A percentile compares a stretch with the other conserved stretches of the same genome.
These are phyloP conservation scores for Colletotrichum lini DNA, from an alignment of 2,329 filamentous ascomycete species.

Conservation along the genomic window DNA sequence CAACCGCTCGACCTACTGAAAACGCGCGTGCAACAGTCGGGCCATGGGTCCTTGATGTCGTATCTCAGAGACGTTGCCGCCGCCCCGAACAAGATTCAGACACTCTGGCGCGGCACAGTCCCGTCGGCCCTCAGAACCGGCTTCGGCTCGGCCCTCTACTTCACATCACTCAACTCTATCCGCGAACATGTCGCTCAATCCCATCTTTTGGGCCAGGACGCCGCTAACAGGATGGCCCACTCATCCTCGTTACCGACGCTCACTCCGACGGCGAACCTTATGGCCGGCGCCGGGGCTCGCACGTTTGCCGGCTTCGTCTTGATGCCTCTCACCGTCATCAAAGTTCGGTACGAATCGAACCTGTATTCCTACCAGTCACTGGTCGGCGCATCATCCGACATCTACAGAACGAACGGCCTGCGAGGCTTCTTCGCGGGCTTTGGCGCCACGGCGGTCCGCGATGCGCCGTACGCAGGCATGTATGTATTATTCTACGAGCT, in stretches of 20 bases:
- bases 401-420: slow-evolving; percentile 79
- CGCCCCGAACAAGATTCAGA: slow-evolving; percentile 73
- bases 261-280: slow-evolving; percentile 86
- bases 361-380: slow-evolving; percentile 88
- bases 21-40: slow-evolving; percentile 93
- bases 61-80: slow-evolving; percentile 80
- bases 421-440: slow-evolving; percentile 94
- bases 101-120: slow-evolving; percentile 92
- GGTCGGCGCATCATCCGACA: slow-evolving; percentile 79
- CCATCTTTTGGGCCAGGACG: slow-evolving; percentile 43
- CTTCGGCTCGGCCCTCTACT: slow-evolving; percentile 94
- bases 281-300: slow-evolving; percentile 86
- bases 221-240: slow-evolving; percentile 45
- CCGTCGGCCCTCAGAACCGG: slow-evolving; percentile 95
- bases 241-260: slow-evolving; percentile 87
- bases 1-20: slow-evolving; percentile 98
- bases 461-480: slow-evolving; percentile 96
- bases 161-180: slow-evolving; percentile 87
- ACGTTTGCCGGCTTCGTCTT: slow-evolving; percentile 90
- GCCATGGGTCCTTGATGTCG: slow-evolving; percentile 75
- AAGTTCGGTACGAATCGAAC: slow-evolving; percentile 94
- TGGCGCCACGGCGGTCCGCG: slow-evolving; percentile 91
- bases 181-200: slow-evolving; percentile 71
- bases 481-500: slow-evolving; percentile 97
- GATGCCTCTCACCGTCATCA: slow-evolving; percentile 97